Percentiles rank a stretch among this genome's conserved stretches.
Evolutionary conservation across 106 monocot species (phyloP).

Genomic region (Dendrobium officinale): DNA sequence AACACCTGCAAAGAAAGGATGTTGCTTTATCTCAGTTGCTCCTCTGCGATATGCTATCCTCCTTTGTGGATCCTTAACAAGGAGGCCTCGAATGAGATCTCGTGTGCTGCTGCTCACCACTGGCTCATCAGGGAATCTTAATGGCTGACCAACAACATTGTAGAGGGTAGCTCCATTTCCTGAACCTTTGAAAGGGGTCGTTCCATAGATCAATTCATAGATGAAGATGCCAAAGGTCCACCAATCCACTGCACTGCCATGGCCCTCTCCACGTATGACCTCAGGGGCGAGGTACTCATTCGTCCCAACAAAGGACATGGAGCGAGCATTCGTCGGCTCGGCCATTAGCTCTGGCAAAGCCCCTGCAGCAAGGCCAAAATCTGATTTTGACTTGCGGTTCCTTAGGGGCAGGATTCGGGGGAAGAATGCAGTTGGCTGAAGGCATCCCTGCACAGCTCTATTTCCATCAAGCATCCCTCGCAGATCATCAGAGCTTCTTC

Average conservation of each 20-base stretch:
- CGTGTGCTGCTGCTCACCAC: constrained; percentile 11
- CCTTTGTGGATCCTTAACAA: constrained; percentile 24
- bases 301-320: constrained; percentile 27
- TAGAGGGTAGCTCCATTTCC: constrained; percentile 20
- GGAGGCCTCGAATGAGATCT: constrained; percentile 20
- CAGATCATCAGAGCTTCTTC: background rate
- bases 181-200: constrained; percentile 22
- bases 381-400: constrained; percentile 24
- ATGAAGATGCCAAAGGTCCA: constrained; percentile 28
- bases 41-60: constrained; percentile 21
- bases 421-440: constrained; percentile 24
- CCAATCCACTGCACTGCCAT: constrained; percentile 25
- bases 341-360: constrained; percentile 27
- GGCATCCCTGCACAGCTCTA: constrained; percentile 19
- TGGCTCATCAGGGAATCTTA: constrained; percentile 17
- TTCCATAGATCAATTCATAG: constrained; percentile 23
- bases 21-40: constrained; percentile 28
- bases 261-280: constrained; percentile 21
- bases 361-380: constrained; percentile 9
- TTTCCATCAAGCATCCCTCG: constrained; percentile 8
- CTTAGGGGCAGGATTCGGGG: constrained; percentile 23
- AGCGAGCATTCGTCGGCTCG: constrained; percentile 22
- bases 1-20: constrained; percentile 25
- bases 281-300: constrained; percentile 27
- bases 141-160: constrained; percentile 25